Conservation (phyloP, 768 basidiomycete species). For the Austroboletus eburneus region DNA sequence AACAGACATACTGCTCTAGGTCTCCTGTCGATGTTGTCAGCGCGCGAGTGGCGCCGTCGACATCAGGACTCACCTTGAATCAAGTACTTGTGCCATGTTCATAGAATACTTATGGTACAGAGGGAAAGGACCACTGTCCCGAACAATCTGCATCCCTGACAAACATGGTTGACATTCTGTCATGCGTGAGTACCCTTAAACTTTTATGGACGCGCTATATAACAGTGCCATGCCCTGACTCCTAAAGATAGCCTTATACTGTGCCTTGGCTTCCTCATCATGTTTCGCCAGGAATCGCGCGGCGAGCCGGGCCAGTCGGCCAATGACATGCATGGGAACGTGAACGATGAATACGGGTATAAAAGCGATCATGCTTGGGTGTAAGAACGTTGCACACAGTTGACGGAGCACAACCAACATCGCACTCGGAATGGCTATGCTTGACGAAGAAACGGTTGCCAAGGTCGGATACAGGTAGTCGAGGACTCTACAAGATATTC, state of each 20-base stretch:
- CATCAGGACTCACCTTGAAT: constrained; percentile 30
- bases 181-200: neutral
- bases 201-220: no score
- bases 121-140: constrained; percentile 15
- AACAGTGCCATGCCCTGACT: constrained; percentile 29
- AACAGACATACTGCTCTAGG: constrained; percentile 3
- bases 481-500: constrained; percentile 49
- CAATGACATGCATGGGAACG: constrained; percentile 55
- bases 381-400: constrained; percentile 38
- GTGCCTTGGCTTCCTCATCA: constrained; percentile 63
- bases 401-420: constrained; percentile 33
- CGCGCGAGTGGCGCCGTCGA: neutral
- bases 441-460: constrained; percentile 8
- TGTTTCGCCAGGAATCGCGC: constrained; percentile 39
- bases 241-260: constrained; percentile 64
- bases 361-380: constrained; percentile 38
- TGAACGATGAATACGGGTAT: constrained; percentile 47
- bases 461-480: constrained; percentile 38
- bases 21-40: constrained; percentile 1
- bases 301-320: constrained; percentile 37
- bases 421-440: constrained; percentile 20
- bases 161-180: no score
- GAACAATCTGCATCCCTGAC: constrained; percentile 10
- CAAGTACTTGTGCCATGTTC: constrained; percentile 45
- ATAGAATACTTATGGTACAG: constrained; percentile 32